Percentiles rank a stretch among this genome's conserved stretches.
Conservation (phyloP, 2,329 filamentous ascomycete species). For the Epichloe glyceriae region DNA sequence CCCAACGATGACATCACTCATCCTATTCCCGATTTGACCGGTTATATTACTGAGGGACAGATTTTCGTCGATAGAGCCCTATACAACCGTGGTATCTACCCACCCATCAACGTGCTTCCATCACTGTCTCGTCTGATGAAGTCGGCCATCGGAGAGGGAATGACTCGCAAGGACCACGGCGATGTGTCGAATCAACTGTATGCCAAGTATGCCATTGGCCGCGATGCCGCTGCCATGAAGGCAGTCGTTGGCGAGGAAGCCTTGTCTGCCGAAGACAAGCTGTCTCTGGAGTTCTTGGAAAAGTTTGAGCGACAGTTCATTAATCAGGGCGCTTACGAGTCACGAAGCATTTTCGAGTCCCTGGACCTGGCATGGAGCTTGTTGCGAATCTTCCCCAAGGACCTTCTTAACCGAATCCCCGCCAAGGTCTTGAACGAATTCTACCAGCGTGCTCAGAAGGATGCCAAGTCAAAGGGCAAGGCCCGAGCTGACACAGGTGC, state of each 20-base stretch:
- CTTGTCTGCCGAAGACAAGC: conserved; percentile 87
- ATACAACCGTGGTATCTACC: conserved; percentile 94
- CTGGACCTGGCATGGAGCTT: conserved; percentile 94
- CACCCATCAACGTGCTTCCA: conserved; percentile 95
- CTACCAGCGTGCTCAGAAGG: conserved; percentile 56
- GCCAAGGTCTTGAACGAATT: conserved; percentile 73
- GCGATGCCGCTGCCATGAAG: conserved; percentile 98
- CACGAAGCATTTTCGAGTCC: conserved; percentile 81
- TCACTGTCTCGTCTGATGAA: conserved; percentile 99
- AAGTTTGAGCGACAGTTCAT: conserved; percentile 98
- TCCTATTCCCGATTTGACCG: conserved; percentile 95
- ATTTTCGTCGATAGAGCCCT: conserved; percentile 94
- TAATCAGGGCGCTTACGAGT: conserved; percentile 82
- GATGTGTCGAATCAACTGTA: conserved; percentile 99
- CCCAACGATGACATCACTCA: conserved; percentile 99
- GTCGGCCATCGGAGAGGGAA: conserved; percentile 94
- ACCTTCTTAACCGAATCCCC: conserved; percentile 89
- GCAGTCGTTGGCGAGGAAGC: conserved; percentile 98
- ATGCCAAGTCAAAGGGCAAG: conserved; percentile 51
- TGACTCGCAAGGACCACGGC: conserved; percentile 91
- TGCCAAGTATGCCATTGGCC: conserved; percentile 98
- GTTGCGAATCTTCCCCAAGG: conserved; percentile 94
- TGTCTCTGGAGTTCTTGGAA: conserved; percentile 93
- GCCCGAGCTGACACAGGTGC: conserved; percentile 30
- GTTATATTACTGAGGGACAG: conserved; percentile 98